Percentiles rank a stretch among this genome's conserved stretches.
These are phyloP conservation scores for Suillus tomentosus DNA, from an alignment of 768 basidiomycete genomes.

Conservation along the genomic window DNA sequence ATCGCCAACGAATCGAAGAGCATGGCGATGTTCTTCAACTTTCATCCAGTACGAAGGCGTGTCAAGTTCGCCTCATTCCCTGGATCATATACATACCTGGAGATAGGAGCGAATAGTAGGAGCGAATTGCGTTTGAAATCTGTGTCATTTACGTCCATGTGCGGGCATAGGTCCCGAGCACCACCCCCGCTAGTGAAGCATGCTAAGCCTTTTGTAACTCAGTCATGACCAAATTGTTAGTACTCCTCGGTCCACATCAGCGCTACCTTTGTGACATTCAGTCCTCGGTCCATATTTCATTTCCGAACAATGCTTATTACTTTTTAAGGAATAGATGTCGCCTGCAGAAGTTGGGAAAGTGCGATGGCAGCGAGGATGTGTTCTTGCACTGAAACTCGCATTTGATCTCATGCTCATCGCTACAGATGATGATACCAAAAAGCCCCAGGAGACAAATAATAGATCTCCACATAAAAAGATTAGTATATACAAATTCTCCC, in stretches of 20 bases:
- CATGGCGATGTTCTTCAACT: neutral
- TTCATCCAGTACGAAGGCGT: neutral
- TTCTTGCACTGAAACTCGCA: neutral
- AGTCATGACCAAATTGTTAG: neutral
- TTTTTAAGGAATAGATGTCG: too few relatives aligned
- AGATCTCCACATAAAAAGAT: too few relatives aligned
- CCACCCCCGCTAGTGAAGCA: neutral
- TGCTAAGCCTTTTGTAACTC: neutral
- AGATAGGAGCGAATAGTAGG: neutral
- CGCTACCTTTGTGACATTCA: neutral
- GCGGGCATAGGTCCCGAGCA: neutral
- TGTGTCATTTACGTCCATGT: neutral
- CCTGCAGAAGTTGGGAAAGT: too few relatives aligned
- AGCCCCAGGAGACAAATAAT: neutral
- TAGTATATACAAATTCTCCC: neutral
- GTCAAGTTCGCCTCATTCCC: neutral
- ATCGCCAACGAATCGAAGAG: neutral
- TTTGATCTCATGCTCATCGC: neutral
- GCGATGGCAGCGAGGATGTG: too few relatives aligned
- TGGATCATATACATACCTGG: neutral
- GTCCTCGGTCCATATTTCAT: neutral
- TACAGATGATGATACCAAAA: neutral
- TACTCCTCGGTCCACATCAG: neutral
- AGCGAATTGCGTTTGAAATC: too few relatives aligned
- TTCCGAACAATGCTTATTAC: neutral